These are phyloP conservation scores for Pythium scleroteichum DNA, from an alignment of 352 stramenopile species.

Conservation along the genomic window DNA sequence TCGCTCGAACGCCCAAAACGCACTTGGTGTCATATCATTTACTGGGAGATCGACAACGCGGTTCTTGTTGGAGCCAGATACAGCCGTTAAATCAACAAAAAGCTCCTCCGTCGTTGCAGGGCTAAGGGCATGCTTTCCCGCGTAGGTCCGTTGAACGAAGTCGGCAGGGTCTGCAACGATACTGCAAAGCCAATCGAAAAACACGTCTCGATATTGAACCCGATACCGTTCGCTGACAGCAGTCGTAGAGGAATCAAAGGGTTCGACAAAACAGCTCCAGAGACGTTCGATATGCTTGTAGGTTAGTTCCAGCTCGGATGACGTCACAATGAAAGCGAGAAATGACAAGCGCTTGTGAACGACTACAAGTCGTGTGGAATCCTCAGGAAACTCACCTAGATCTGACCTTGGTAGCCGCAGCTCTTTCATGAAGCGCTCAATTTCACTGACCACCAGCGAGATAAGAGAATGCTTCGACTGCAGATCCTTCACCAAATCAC, in stretches of 20 bases:
- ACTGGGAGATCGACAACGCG: conserved; percentile 21
- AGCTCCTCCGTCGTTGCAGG: conserved; percentile 26
- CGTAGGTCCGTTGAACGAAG: conserved; percentile 69
- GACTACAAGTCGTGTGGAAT: background rate
- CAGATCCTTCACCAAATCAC: conserved; percentile 67
- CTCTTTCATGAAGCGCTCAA: conserved; percentile 31
- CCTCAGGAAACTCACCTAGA: background rate
- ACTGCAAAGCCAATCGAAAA: conserved; percentile 74
- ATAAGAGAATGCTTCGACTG: conserved; percentile 66
- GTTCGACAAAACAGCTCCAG: conserved; percentile 55
- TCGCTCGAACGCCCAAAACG: conserved; percentile 33
- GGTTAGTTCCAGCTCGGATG: conserved; percentile 66
- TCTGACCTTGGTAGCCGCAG: background rate
- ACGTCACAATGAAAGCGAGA: conserved; percentile 74
- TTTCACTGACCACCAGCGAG: conserved; percentile 54
- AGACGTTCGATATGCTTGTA: conserved; percentile 61
- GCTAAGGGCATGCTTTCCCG: conserved; percentile 57
- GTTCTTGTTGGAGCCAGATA: background rate
- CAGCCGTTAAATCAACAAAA: conserved; percentile 23
- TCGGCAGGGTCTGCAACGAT: conserved; percentile 72
- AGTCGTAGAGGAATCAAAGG: background rate
- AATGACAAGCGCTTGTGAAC: conserved; percentile 62
- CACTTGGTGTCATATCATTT: conserved; percentile 20
- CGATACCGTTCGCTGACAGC: background rate
- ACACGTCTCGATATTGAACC: conserved; percentile 36